Base-by-base conservation (phyloP, 352 stramenopile species). In the Bremia lactucae region DNA sequence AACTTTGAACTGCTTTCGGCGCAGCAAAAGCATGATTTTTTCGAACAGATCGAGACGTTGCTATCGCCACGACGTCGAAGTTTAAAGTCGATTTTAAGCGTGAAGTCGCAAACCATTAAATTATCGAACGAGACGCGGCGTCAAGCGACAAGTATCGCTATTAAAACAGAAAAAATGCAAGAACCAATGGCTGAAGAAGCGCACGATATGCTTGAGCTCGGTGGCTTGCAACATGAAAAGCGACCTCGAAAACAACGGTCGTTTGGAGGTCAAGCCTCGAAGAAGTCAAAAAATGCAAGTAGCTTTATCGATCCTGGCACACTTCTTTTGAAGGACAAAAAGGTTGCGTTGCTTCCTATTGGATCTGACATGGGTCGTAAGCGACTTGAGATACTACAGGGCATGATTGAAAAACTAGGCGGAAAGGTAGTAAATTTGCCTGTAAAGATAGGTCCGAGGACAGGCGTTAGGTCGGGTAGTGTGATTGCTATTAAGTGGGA, bases 301-400 rank as follows among this genome's bases (percentile, higher is more conserved):
- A 13, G 18, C 10, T 19, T 18, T 10, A 33, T 50, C 4, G 33
- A 55, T 25, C 19, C 46, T 10, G 25, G 22, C 10, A 42, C 29
- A 13, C 26, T 36, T 1, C 29, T 81, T 20, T 36, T 87, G 19
- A 22, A 53, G 10, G 72, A 46, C 6, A 48, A 69, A 31, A 52
- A 39, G 18, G 58, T 87, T 22, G 35, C 85, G 16, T 18, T 90
- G 10, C 61, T 83, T 10, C 64, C 78, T 0, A 50, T 80, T 8
- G 74, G 78, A 9, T 37, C 49, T 0, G 78, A 87, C 31, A 75
- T 90, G 54, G 77, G 72, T 54, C 62, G 66, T 4, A 81, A 72
- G 31, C 66, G 74, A 22, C 43, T 85, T 18, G 62, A 72, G 21
- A 77, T 90, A 36, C 83, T 76, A 57, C 50, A 65, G 19, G 55